Evolutionary conservation across 768 basidiomycete species (phyloP).

Genomic region (Russula compacta): DNA sequence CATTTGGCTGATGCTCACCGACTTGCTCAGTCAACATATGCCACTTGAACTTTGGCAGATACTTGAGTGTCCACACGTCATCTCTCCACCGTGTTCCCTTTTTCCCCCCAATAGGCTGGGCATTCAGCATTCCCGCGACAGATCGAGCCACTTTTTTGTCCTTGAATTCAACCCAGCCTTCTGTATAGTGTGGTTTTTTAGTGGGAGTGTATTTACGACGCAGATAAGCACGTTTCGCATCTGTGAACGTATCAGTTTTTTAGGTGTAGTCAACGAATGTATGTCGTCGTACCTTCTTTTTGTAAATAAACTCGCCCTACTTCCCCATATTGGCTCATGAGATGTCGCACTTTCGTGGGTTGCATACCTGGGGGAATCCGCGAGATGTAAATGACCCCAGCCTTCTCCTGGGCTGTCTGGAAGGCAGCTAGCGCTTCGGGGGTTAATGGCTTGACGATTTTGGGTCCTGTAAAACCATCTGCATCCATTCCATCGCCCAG

Average conservation of each 20-base stretch:
- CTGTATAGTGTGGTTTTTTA: constrained; percentile 81
- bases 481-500: constrained; percentile 45
- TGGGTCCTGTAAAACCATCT: constrained; percentile 52
- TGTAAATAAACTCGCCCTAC: constrained; percentile 90
- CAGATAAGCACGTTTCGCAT: constrained; percentile 80
- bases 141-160: constrained; percentile 86
- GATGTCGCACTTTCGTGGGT: constrained; percentile 88
- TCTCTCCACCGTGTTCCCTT: constrained; percentile 87
- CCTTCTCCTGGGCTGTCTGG: constrained; percentile 59
- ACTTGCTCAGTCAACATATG: constrained; percentile 98
- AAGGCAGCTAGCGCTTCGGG: constrained; percentile 68
- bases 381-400: constrained; percentile 91
- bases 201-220: constrained; percentile 73
- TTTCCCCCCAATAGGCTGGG: constrained; percentile 90
- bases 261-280: background rate
- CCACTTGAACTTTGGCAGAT: constrained; percentile 97
- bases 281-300: constrained; percentile 60
- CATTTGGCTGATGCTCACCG: constrained; percentile 45
- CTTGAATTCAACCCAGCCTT: constrained; percentile 98
- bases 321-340: constrained; percentile 85
- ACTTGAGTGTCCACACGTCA: constrained; percentile 99
- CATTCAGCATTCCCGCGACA: constrained; percentile 93
- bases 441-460: constrained; percentile 64
- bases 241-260: constrained; percentile 30
- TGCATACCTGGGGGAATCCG: constrained; percentile 97